A percentile compares a stretch with the other conserved stretches of the same genome.
These are phyloP conservation scores for Cupressus sempervirens DNA, from an alignment of 75 land plant species.

Conservation along the genomic window DNA sequence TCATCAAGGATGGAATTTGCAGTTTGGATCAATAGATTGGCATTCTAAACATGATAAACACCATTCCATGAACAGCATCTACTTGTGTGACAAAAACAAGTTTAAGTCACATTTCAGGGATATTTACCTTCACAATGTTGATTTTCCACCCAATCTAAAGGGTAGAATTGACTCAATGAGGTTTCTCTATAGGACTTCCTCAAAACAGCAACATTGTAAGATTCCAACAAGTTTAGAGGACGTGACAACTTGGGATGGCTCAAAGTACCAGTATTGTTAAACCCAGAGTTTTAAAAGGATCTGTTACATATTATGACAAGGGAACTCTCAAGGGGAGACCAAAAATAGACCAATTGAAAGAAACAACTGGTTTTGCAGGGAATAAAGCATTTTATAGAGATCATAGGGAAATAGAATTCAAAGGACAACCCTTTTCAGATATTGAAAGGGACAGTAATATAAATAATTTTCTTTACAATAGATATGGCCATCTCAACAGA, in stretches of 20 bases:
- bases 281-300: slow-evolving; percentile 2
- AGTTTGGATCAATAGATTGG: not conserved
- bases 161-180: not conserved
- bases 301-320: not conserved
- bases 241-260: not conserved
- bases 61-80: not conserved
- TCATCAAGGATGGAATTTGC: not conserved
- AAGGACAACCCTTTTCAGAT: not conserved
- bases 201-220: not conserved
- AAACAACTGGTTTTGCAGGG: not conserved
- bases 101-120: not conserved
- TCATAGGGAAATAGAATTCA: not conserved
- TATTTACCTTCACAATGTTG: not conserved
- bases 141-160: not conserved
- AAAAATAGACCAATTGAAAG: not conserved
- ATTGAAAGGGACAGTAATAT: not conserved
- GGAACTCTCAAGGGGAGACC: not conserved
- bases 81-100: not conserved
- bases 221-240: not conserved
- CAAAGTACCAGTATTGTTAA: not conserved
- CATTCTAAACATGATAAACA: not conserved
- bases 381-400: not conserved
- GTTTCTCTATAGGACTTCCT: slow-evolving; percentile 8
- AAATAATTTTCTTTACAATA: not conserved
- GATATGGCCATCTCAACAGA: not conserved